Evolutionary conservation across 495 filamentous ascomycete species (phyloP).

Genomic region (Neurospora sp.): DNA sequence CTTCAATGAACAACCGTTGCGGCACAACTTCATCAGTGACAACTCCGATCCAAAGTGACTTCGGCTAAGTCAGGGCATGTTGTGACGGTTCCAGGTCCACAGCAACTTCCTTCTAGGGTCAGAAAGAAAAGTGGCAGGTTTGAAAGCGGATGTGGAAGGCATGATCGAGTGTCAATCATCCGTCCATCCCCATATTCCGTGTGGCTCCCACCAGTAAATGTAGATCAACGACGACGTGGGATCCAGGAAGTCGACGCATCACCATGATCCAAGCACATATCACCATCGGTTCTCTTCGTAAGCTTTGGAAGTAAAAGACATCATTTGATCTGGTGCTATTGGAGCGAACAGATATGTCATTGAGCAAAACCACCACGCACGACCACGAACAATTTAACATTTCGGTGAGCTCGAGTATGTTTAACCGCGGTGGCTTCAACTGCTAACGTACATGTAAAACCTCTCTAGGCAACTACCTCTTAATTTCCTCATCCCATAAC

Average conservation of each 20-base stretch:
- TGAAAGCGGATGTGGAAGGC: not conserved
- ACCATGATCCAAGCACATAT: not conserved
- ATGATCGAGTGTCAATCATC: not conserved
- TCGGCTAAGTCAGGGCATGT: not conserved
- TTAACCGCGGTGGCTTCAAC: not conserved
- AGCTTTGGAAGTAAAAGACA: not conserved
- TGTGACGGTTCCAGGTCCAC: not conserved
- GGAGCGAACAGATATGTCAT: not conserved
- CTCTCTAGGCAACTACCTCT: not conserved
- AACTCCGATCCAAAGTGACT: rapidly evolving
- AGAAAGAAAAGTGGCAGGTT: not conserved
- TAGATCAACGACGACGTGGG: not conserved
- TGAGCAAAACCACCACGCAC: not conserved
- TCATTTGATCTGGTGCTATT: too few relatives aligned
- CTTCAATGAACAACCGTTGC: not conserved
- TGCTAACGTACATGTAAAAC: not conserved
- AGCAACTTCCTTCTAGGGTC: not conserved
- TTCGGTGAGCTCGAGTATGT: not conserved
- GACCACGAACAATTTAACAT: not conserved
- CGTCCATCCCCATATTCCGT: not conserved
- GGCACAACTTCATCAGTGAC: not conserved
- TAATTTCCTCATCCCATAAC: not conserved
- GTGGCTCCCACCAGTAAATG: not conserved
- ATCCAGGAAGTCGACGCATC: not conserved
- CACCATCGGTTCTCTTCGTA: not conserved